Evolutionary conservation across 2,329 filamentous ascomycete species (phyloP).

Genomic region (Ophiognomonia clavigignenti-juglandacearum): DNA sequence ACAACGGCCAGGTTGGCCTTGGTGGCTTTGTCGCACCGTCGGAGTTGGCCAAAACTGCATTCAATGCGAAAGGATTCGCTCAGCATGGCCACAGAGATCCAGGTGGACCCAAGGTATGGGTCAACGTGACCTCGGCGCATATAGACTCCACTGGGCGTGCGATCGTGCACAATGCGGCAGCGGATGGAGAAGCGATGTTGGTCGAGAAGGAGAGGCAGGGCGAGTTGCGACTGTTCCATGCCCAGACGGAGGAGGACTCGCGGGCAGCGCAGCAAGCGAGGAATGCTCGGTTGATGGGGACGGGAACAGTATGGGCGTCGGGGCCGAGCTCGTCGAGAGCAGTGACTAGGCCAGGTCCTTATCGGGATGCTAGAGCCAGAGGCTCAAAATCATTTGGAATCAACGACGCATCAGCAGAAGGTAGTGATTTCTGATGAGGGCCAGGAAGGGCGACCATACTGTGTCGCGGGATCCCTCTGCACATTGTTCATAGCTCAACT

Average conservation of each 20-base stretch:
- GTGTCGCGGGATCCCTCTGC: too few relatives aligned
- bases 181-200: conserved; percentile 32
- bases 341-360: background rate
- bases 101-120: conserved; percentile 52
- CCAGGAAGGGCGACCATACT: too few relatives aligned
- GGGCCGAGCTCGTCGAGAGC: background rate
- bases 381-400: too few relatives aligned
- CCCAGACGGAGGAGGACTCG: conserved; percentile 20
- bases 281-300: too few relatives aligned
- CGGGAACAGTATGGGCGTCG: too few relatives aligned
- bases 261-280: too few relatives aligned
- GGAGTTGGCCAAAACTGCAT: conserved; percentile 19
- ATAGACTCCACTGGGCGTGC: conserved; percentile 48
- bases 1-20: conserved; percentile 31
- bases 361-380: background rate
- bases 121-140: conserved; percentile 38
- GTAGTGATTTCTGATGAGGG: background rate
- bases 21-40: conserved; percentile 47
- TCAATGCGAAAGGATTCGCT: background rate
- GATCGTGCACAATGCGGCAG: conserved; percentile 36
- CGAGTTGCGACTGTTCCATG: conserved; percentile 28
- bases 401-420: background rate
- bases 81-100: conserved; percentile 37
- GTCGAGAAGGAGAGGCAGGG: conserved; percentile 42
- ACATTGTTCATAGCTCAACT: too few relatives aligned